Base-by-base conservation (phyloP, 2,329 filamentous ascomycete species). In the Coniella lustricola region DNA sequence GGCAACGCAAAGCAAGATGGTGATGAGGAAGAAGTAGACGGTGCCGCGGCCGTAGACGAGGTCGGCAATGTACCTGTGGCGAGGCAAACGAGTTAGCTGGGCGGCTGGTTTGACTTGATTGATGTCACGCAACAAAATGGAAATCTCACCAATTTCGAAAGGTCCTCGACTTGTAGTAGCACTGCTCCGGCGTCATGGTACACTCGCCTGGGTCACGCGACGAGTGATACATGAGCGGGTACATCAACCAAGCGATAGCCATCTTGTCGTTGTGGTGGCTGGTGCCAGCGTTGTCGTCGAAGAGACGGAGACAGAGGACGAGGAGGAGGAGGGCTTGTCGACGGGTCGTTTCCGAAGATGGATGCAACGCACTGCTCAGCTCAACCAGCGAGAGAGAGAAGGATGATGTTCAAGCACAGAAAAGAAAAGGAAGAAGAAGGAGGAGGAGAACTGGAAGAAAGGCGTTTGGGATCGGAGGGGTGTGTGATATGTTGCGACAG, bases 1-100 rank as follows among this genome's bases (percentile, higher is more conserved):
- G 44, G 25, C 17, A 35, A 22, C 17, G 35, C 35, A 34, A 35
- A 40, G 20, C 35, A 46, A 34, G 25, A 46, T 35, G 35, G 36
- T 54, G 29, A 40, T 46, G 48, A 40, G 41, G 25, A 53, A 44
- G 41, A 49, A 31, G 33, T 53, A 49, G 17, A 56, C 41, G 32
- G 51, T 51, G 42, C 45, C 35, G 17, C 22, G 45, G 22, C 43
- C 50, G 38, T 52, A 52, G 14, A 48, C 50, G 12, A 47, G 35
- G 20, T 52, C 50, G 14, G 48, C 50, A 22, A 49, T 43, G 37
- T 48, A 43, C 38, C 46, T 48, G 22, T 10, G 9, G 4, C 9
- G n/a, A 31, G n/a, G n/a, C n/a, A 25, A n/a, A n/a, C n/a, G n/a
- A n/a, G 22, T 41, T n/a, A 41, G 38, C 38, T 16, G 8, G 20